Percentiles rank a stretch among this genome's conserved stretches.
Conservation (phyloP, 2,329 filamentous ascomycete species). For the Beauveria bassiana region DNA sequence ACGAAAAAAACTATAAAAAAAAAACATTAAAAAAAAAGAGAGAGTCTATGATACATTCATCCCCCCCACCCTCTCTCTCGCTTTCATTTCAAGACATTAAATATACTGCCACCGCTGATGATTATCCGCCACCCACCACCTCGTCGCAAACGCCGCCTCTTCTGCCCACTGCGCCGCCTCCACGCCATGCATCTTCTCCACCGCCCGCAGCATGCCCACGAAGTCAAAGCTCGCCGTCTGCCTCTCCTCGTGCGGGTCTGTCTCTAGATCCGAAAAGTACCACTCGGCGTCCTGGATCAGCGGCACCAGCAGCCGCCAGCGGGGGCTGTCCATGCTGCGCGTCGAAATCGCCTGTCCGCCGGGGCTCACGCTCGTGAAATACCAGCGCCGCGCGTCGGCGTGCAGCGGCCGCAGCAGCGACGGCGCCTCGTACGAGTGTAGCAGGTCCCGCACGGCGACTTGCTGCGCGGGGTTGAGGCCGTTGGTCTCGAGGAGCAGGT, state of each 20-base stretch:
- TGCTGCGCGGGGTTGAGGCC: slow-evolving; percentile 21
- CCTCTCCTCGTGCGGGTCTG: slow-evolving; percentile 23
- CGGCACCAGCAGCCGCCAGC: slow-evolving; percentile 24
- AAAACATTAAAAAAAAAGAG: neutral
- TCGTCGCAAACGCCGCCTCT: slow-evolving; percentile 25
- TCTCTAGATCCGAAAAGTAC: slow-evolving; percentile 22
- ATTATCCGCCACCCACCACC: slow-evolving; percentile 30
- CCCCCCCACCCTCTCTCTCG: neutral
- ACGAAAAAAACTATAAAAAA: no score
- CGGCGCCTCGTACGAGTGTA: slow-evolving; percentile 26
- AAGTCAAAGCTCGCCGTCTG: slow-evolving; percentile 13
- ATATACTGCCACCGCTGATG: slow-evolving; percentile 26
- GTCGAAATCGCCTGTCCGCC: slow-evolving; percentile 25
- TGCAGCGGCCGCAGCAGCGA: slow-evolving; percentile 24
- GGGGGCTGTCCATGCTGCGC: slow-evolving; percentile 22
- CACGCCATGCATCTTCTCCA: slow-evolving; percentile 18
- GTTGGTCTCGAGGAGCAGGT: slow-evolving; percentile 25
- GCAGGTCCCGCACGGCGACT: slow-evolving; percentile 20
- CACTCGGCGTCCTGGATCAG: slow-evolving; percentile 25
- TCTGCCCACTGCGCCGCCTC: slow-evolving; percentile 25
- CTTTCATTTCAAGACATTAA: neutral
- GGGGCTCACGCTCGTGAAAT: slow-evolving; percentile 26
- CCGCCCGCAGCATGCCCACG: slow-evolving; percentile 6
- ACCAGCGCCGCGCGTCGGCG: slow-evolving; percentile 19
- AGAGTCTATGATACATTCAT: neutral